Evolutionary conservation across 345 rosid species (phyloP).

Genomic region (Rhodomyrtus tomentosa): DNA sequence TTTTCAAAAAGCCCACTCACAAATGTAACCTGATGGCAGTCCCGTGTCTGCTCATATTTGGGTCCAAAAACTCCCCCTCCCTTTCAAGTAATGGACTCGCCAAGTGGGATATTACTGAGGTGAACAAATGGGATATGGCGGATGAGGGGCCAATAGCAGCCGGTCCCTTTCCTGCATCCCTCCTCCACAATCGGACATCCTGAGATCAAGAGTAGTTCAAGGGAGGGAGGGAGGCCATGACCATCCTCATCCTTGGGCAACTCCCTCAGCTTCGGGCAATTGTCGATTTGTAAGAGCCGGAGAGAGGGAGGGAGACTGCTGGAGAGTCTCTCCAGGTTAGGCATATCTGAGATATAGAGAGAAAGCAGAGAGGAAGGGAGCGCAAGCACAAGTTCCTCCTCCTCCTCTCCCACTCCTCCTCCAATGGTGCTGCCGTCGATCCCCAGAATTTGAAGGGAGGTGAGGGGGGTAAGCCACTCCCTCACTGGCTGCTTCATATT

Average conservation of each 20-base stretch:
- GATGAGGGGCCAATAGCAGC: neutral
- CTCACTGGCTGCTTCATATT: neutral
- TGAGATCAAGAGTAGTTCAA: fast-evolving
- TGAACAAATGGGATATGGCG: no score
- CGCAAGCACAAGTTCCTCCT: neutral
- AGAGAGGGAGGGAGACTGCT: neutral
- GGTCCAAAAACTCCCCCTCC: no score
- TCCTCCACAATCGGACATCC: neutral
- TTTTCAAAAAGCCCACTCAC: no score
- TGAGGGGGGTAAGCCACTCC: neutral
- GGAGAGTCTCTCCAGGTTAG: neutral
- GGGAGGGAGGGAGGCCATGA: no score
- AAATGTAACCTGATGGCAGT: no score
- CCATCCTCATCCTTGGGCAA: neutral
- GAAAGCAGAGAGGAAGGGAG: neutral
- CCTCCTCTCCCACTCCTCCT: neutral
- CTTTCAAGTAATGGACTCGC: no score
- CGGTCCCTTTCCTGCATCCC: neutral
- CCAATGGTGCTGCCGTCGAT: neutral
- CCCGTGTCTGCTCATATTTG: no score
- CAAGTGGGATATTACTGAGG: no score
- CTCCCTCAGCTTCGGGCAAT: neutral
- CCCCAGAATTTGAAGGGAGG: fast-evolving
- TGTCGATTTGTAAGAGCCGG: fast-evolving
- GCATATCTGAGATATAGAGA: fast-evolving